Conservation (phyloP, 148 eudicot species). For the Amaranthus cruentus region DNA sequence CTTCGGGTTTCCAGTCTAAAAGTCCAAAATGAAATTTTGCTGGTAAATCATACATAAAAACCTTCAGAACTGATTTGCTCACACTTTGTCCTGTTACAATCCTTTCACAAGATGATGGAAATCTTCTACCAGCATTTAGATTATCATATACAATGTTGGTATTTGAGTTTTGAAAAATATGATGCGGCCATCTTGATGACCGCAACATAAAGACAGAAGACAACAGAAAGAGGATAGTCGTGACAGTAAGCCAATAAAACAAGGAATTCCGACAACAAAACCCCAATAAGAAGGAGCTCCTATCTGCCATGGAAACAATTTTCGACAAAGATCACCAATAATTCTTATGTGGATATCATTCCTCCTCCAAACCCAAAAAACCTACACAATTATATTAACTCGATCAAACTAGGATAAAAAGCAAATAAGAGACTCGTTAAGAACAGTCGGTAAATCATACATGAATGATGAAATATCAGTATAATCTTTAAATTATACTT, state of each 20-base stretch:
- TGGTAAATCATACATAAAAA: slow-evolving; percentile 91
- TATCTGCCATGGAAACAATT: slow-evolving; percentile 46
- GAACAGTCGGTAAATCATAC: neutral
- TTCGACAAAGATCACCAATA: neutral
- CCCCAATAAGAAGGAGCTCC: slow-evolving; percentile 40
- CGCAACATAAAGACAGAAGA: slow-evolving; percentile 67
- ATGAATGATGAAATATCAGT: neutral
- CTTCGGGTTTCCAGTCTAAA: slow-evolving; percentile 58
- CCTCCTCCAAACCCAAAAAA: neutral
- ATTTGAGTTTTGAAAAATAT: slow-evolving; percentile 33
- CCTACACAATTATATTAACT: slow-evolving; percentile 8
- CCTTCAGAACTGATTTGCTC: slow-evolving; percentile 43
- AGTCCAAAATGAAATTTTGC: slow-evolving; percentile 86
- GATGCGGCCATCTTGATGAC: slow-evolving; percentile 42
- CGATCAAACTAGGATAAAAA: neutral
- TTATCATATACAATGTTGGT: slow-evolving; percentile 18
- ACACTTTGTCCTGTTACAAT: neutral
- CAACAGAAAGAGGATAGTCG: slow-evolving; percentile 52
- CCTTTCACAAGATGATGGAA: slow-evolving; percentile 1
- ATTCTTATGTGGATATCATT: slow-evolving; percentile 8
- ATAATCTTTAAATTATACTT: neutral
- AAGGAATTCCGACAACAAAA: slow-evolving; percentile 38
- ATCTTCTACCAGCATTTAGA: slow-evolving; percentile 10
- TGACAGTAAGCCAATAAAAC: slow-evolving; percentile 45
- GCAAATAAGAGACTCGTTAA: too few species aligned